Base-by-base conservation (phyloP, 495 filamentous ascomycete species). In the Bacidia rubella region DNA sequence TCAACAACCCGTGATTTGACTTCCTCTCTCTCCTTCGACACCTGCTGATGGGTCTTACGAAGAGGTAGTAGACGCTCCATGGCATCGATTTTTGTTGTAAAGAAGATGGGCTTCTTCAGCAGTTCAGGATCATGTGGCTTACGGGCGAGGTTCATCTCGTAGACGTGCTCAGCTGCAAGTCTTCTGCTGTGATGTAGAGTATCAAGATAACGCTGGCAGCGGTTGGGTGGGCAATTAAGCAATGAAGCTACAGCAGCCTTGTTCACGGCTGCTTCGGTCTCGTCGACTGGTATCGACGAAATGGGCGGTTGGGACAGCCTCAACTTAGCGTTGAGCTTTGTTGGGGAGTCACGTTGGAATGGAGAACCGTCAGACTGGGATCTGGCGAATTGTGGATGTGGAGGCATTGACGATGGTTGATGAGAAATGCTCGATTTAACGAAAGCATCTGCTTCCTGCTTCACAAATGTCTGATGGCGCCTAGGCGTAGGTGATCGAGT, bases 321-420 rank as follows among this genome's bases (percentile, higher is more conserved):
- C 39, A 43, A 23, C 40, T 20, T 46, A 20, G 32, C 24, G 20
- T 38, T 12, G 4, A 65, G 15, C 39, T 60, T 64, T 1, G 64
- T 66, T 17, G 63, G 65, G 17, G 67, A 67, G 39, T 67, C 63
- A 22, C 43, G 40, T 39, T 68, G 64, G 41, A 63, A 65, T 2
- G 66, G 65, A 21, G 66, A 70, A 20, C 54, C 60, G 46, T 49
- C 56, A 41, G 49, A 62, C 15, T 57, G 60, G 42, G 50, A 54
- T 10, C 20, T 42, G 4, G 41, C 39, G 2, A 15, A 11, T 25
- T 56, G 38, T 24, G 24, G 29, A 21, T 47, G 45, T 11, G 57
- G 24, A 26, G 65, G 62, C 46, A 57, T 60, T 24, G 42, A 3
- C 17, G 47, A 15, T 20, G 10, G 17, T 23, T 38, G 24, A 17